Evolutionary conservation across 164 flowering plant genomes (phyloP).

Genomic region (Tetrastigma voinierianum): DNA sequence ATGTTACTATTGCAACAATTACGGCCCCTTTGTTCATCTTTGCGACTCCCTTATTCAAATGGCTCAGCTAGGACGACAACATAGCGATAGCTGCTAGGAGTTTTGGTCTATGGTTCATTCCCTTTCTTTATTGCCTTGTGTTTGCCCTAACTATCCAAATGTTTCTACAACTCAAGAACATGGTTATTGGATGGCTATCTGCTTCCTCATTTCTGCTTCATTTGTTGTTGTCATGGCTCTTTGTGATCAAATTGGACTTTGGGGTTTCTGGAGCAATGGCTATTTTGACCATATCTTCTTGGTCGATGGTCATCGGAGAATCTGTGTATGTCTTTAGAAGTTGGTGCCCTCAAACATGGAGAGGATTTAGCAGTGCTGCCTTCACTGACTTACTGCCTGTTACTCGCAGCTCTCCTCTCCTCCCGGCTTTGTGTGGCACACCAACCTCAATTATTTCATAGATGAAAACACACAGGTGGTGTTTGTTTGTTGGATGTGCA

Average conservation of each 20-base stretch:
- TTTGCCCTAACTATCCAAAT: conserved; percentile 40
- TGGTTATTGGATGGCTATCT: not conserved
- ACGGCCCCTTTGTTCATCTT: conserved; percentile 34
- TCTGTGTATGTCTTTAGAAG: not conserved
- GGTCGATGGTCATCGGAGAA: not conserved
- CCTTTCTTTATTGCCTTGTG: conserved; percentile 37
- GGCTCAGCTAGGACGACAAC: conserved; percentile 33
- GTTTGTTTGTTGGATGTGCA: too few species aligned
- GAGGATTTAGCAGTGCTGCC: conserved; percentile 28
- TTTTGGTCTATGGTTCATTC: conserved; percentile 29
- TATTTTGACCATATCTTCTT: not conserved
- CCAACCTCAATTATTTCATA: too few species aligned
- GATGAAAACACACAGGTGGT: too few species aligned
- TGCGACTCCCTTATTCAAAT: conserved; percentile 25
- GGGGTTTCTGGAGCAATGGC: conserved; percentile 3
- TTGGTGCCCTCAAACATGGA: conserved; percentile 28
- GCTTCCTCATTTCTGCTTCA: not conserved
- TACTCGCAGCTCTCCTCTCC: conserved; percentile 27
- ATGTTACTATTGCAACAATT: conserved; percentile 21
- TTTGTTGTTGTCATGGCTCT: not conserved
- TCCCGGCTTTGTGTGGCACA: conserved; percentile 33
- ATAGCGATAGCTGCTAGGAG: conserved; percentile 35
- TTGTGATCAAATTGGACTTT: not conserved
- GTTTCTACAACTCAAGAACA: conserved; percentile 46
- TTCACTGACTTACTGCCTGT: conserved; percentile 22